Evolutionary conservation across 352 stramenopile species (phyloP), one percentile per base, ranked within the genome.

Genomic region (Elongisporangium undulatum): DNA sequence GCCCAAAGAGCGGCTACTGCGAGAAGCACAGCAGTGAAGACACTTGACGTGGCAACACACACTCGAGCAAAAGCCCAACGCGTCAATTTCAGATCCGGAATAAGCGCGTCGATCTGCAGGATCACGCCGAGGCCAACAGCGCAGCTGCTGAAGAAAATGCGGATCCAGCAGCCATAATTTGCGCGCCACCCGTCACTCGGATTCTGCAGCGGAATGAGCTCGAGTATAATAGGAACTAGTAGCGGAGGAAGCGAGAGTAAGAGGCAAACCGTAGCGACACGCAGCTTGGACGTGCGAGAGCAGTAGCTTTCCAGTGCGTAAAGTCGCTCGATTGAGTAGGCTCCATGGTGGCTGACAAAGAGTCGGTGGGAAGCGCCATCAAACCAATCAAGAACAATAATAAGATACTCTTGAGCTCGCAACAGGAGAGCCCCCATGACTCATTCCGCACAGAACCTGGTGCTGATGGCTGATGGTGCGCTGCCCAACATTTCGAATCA

Each of bases 81-180:
- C 29, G n/a, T 4, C 5, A 41, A 41, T 15, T 15, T 41, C 5
- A 41, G 29, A 6, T 41, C 29, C 29, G 29, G 29, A 15, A 41
- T 15, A 4, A 41, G 29, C 4, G 29, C 29, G 9, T 41, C 29
- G 8, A 41, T 41, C 8, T 41, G 29, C 29, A 41, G 8, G 29
- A 41, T 41, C 9, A 9, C 29, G 8, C 29, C 29, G 2, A 41
- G 29, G 13, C 29, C 1, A 4, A 4, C 5, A 41, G n/a, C n/a
- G n/a, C n/a, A 41, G 9, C 29, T 15, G 29, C 8, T 41, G 9
- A 9, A 41, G 13, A 2, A 41, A 13, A 39, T 19, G 3, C 68
- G 60, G 7, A 72, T 61, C 64, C 64, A 75, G 22, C 71, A 69
- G 0, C 68, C 64, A 9, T 61, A 63, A 26, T 75, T 75, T 17